A percentile compares a stretch with the other conserved stretches of the same genome.
These are phyloP conservation scores for Stenogyne calaminthoides DNA, from an alignment of 305 asterid species.

Conservation along the genomic window DNA sequence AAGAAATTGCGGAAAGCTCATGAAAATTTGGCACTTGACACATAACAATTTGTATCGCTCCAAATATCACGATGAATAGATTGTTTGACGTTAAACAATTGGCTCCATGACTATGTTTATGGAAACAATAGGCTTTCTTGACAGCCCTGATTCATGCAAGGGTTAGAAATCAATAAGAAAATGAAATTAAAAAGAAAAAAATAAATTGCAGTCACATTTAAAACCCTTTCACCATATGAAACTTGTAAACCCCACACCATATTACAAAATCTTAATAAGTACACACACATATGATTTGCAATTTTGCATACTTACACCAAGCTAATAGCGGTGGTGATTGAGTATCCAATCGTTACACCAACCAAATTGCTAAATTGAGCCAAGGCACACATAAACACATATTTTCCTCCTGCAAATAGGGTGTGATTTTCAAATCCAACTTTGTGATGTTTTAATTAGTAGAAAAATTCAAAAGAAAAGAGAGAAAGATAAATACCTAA, in stretches of 20 bases:
- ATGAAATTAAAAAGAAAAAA: no score
- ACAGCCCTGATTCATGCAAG: slow-evolving; percentile 33
- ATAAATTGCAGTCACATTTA: no score
- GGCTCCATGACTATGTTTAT: slow-evolving; percentile 38
- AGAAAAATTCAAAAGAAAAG: background rate
- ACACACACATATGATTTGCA: background rate
- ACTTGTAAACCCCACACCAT: no score
- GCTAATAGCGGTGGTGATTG: slow-evolving; percentile 52
- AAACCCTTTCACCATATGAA: no score
- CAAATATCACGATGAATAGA: slow-evolving; percentile 29
- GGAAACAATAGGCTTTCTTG: slow-evolving; percentile 47
- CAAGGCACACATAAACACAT: slow-evolving; percentile 35
- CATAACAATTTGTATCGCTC: slow-evolving; percentile 35
- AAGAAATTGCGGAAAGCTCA: slow-evolving; percentile 41
- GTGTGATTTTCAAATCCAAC: background rate
- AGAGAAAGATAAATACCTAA: slow-evolving; percentile 37
- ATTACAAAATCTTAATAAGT: background rate
- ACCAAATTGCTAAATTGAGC: slow-evolving; percentile 41
- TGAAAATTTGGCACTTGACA: slow-evolving; percentile 49
- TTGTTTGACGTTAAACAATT: slow-evolving; percentile 39
- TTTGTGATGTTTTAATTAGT: background rate
- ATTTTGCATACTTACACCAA: slow-evolving; percentile 42
- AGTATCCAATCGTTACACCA: slow-evolving; percentile 43
- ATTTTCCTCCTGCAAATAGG: slow-evolving; percentile 34
- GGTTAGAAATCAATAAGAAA: background rate